Percentiles rank a stretch among this genome's conserved stretches.
These are phyloP conservation scores for Artemisia tridentata DNA, from an alignment of 129 eudicot genomes.

Conservation along the genomic window DNA sequence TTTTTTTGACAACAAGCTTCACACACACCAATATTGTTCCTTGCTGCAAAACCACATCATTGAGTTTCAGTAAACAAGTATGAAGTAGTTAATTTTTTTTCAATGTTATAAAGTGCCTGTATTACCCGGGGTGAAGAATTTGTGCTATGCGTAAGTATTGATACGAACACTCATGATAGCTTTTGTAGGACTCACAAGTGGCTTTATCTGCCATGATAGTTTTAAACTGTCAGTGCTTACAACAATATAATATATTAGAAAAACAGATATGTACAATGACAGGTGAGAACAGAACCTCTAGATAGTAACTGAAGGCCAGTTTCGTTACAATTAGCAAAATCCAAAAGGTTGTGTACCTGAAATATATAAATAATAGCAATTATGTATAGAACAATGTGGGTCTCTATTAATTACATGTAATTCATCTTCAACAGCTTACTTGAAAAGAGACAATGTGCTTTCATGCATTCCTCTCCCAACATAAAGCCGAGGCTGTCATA, in stretches of 20 bases:
- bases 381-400: too few species aligned
- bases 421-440: too few species aligned
- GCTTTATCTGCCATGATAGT: constrained; percentile 71
- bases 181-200: constrained; percentile 89
- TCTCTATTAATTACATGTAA: too few species aligned
- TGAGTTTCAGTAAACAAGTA: constrained; percentile 10
- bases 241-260: not conserved
- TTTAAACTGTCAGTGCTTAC: constrained; percentile 9
- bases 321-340: too few species aligned
- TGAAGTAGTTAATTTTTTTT: not conserved
- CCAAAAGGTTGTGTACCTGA: too few species aligned
- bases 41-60: constrained; percentile 57
- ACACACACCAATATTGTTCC: constrained; percentile 86
- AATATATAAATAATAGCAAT: too few species aligned
- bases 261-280: too few species aligned
- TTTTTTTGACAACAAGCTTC: too few species aligned
- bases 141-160: constrained; percentile 75
- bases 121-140: constrained; percentile 95
- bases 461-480: too few species aligned
- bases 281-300: constrained; percentile 61
- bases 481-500: too few species aligned
- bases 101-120: constrained; percentile 11
- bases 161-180: constrained; percentile 71
- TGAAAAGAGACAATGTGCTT: too few species aligned
- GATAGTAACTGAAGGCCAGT: constrained; percentile 80